Percentiles rank a stretch among this genome's conserved stretches.
phyloP scores from a whole-genome alignment of 352 stramenopile species.

The Elongisporangium senticosum region DNA sequence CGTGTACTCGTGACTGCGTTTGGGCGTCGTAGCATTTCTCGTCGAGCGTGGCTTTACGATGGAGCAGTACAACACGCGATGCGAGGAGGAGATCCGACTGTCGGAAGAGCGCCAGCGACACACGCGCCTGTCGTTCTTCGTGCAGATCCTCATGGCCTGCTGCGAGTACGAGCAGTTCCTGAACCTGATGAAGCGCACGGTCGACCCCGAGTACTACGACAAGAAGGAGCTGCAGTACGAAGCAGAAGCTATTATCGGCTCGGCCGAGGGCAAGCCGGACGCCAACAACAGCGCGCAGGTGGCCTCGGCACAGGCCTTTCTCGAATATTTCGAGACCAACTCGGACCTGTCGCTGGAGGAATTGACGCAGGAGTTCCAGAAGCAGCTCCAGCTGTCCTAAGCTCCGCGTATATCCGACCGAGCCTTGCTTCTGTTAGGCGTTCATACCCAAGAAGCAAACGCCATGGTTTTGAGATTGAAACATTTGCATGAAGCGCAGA shows the following conservation, averaged over 20 bases:
- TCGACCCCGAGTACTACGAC: conserved; percentile 74
- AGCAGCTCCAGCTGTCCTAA: conserved; percentile 61
- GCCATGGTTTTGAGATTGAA: background rate
- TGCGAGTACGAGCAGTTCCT: conserved; percentile 82
- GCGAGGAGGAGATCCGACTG: conserved; percentile 62
- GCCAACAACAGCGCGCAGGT: conserved; percentile 8
- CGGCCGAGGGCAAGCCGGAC: conserved; percentile 31
- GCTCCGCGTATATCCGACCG: background rate
- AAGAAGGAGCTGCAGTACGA: conserved; percentile 75
- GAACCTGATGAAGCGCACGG: conserved; percentile 78
- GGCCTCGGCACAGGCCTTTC: conserved; percentile 51
- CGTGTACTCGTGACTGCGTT: background rate
- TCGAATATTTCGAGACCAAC: conserved; percentile 70
- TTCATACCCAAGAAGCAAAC: background rate
- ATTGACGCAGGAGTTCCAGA: conserved; percentile 68
- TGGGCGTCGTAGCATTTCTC: conserved; percentile 32
- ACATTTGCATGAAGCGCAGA: background rate
- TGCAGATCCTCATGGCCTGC: conserved; percentile 74
- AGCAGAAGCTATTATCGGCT: conserved; percentile 53
- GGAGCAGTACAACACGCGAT: conserved; percentile 64
- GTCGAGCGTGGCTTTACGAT: conserved; percentile 54
- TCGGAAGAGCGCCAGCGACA: conserved; percentile 72
- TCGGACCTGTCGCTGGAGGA: conserved; percentile 62
- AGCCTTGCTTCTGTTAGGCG: background rate
- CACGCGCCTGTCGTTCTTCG: conserved; percentile 72